Percentiles rank a stretch among this genome's conserved stretches.
phyloP scores from a whole-genome alignment of 1,284 basidiomycete species.

The Schizophyllum amplum region DNA sequence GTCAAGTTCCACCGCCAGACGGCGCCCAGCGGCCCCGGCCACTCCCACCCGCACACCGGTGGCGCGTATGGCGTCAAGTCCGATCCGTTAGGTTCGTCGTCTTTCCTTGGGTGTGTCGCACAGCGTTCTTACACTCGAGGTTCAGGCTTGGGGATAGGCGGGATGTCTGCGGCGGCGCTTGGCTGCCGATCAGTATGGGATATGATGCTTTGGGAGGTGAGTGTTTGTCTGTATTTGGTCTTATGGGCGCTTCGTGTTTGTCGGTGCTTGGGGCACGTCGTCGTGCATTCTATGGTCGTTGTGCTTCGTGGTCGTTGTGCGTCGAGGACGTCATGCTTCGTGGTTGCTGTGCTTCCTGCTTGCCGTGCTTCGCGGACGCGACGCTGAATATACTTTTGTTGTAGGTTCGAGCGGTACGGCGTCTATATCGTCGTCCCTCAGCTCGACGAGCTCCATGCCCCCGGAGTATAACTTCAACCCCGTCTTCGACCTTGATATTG shows the following conservation, averaged over 20 bases:
- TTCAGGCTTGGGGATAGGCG: not conserved
- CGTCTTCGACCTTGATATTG: not conserved
- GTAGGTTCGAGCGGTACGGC: not conserved
- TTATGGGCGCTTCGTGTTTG: too few relatives aligned
- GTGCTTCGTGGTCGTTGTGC: too few relatives aligned
- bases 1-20: constrained; percentile 82
- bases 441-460: not conserved
- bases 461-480: not conserved
- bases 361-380: too few relatives aligned
- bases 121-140: too few relatives aligned
- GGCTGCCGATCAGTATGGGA: not conserved
- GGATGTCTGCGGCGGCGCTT: not conserved
- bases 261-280: too few relatives aligned
- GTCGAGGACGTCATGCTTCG: too few relatives aligned
- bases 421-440: not conserved
- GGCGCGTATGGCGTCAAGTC: not conserved
- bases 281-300: too few relatives aligned
- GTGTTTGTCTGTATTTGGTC: too few relatives aligned
- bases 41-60: constrained; percentile 18
- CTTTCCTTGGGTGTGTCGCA: too few relatives aligned
- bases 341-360: too few relatives aligned
- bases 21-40: constrained; percentile 66
- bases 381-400: too few relatives aligned
- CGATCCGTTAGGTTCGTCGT: not conserved
- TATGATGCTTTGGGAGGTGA: not conserved